phyloP scores from a whole-genome alignment of 805 yeast species.

The Saturnispora sekii region DNA sequence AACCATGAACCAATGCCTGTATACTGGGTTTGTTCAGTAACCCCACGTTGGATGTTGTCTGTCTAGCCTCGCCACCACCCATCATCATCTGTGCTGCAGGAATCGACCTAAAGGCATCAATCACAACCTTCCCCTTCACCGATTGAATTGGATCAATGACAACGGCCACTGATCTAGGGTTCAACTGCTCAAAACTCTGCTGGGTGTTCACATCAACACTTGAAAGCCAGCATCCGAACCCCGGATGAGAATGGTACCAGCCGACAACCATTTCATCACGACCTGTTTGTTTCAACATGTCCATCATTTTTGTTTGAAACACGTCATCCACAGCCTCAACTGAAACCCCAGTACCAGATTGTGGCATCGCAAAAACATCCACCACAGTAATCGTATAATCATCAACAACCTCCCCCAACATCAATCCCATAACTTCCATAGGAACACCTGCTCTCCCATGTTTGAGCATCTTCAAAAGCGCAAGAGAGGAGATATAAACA shows the following conservation, averaged over 20 bases:
- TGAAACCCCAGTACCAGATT: slow-evolving; percentile 90
- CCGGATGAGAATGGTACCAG: slow-evolving; percentile 99
- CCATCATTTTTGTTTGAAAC: slow-evolving; percentile 99
- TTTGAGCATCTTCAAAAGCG: slow-evolving; percentile 89
- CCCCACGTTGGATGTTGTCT: slow-evolving; percentile 92
- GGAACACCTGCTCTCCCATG: slow-evolving; percentile 90
- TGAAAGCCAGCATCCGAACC: slow-evolving; percentile 99
- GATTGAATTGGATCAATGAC: slow-evolving; percentile 98
- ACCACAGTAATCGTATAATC: slow-evolving; percentile 95
- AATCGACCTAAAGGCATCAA: slow-evolving; percentile 94
- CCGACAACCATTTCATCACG: slow-evolving; percentile 99
- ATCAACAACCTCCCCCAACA: slow-evolving; percentile 97
- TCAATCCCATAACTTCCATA: slow-evolving; percentile 88
- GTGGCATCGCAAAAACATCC: slow-evolving; percentile 99
- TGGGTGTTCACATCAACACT: slow-evolving; percentile 97
- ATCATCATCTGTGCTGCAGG: slow-evolving; percentile 81
- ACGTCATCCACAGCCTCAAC: slow-evolving; percentile 99
- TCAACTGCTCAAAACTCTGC: slow-evolving; percentile 93
- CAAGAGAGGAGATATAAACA: slow-evolving; percentile 90
- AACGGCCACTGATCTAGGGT: slow-evolving; percentile 94
- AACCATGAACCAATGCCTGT: slow-evolving; percentile 93
- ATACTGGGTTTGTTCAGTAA: slow-evolving; percentile 92
- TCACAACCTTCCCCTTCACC: slow-evolving; percentile 97
- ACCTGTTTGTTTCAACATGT: slow-evolving; percentile 98
- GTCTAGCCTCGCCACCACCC: slow-evolving; percentile 98